These are phyloP conservation scores for Solanum appendiculatum DNA, from an alignment of 257 asterid genomes.

Conservation along the genomic window DNA sequence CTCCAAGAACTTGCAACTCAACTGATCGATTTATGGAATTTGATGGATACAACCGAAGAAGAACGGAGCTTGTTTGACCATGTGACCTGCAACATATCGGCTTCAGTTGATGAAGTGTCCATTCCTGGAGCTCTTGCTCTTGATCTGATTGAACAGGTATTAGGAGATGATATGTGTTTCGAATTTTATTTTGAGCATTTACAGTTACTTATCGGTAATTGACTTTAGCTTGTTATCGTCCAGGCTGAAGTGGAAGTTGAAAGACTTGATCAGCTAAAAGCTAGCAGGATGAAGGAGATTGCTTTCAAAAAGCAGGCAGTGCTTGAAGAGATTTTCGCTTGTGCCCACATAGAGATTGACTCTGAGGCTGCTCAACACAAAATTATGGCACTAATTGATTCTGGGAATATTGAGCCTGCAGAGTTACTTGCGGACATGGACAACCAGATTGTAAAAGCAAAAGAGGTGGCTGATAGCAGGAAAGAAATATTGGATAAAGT, in stretches of 20 bases:
- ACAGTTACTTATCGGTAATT: background rate
- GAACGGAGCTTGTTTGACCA: slow-evolving; percentile 60
- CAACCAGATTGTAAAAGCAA: slow-evolving; percentile 70
- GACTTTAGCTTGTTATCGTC: background rate
- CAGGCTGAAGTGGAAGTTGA: slow-evolving; percentile 95
- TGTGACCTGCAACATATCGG: slow-evolving; percentile 68
- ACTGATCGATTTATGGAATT: slow-evolving; percentile 90
- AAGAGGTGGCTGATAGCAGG: slow-evolving; percentile 84
- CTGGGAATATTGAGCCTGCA: slow-evolving; percentile 74
- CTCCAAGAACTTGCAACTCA: slow-evolving; percentile 89
- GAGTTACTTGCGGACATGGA: slow-evolving; percentile 88
- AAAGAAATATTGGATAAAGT: slow-evolving; percentile 94
- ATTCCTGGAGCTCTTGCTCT: slow-evolving; percentile 81
- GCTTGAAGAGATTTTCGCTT: slow-evolving; percentile 77
- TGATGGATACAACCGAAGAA: slow-evolving; percentile 89
- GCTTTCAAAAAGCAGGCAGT: slow-evolving; percentile 86
- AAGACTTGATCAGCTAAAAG: slow-evolving; percentile 87
- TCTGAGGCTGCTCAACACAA: slow-evolving; percentile 68
- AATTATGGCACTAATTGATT: slow-evolving; percentile 65
- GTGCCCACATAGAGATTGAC: slow-evolving; percentile 81
- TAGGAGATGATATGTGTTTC: background rate
- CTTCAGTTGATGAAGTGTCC: slow-evolving; percentile 75
- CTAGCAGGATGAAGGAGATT: slow-evolving; percentile 95
- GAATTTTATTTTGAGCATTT: background rate
- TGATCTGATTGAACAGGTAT: slow-evolving; percentile 82